Percentiles rank a stretch among this genome's conserved stretches.
These are phyloP conservation scores for Pleurotus ostreatus DNA, from an alignment of 768 basidiomycete species.

Conservation along the genomic window DNA sequence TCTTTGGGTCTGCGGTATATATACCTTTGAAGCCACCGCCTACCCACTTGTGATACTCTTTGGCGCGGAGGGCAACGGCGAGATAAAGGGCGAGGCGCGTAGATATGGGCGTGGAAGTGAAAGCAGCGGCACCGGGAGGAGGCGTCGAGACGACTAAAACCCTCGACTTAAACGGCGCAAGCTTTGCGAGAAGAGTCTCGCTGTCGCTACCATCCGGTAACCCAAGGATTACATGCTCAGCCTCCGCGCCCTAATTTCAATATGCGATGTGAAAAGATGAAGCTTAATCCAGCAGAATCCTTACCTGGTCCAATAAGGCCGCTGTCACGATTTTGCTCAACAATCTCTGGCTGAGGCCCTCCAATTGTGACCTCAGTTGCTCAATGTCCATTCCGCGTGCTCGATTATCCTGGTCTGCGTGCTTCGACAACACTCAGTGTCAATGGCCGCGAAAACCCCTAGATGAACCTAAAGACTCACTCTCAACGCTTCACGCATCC, in stretches of 20 bases:
- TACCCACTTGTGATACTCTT: conserved; percentile 1
- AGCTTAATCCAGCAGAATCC: too few relatives aligned
- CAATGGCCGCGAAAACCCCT: too few relatives aligned
- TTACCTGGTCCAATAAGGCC: not conserved
- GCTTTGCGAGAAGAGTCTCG: not conserved
- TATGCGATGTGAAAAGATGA: not conserved
- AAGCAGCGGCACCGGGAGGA: not conserved
- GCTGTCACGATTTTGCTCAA: conserved; percentile 1
- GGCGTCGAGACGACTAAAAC: not conserved
- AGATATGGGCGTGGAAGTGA: not conserved
- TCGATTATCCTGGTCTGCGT: too few relatives aligned
- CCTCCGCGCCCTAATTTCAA: not conserved
- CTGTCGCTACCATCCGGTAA: not conserved
- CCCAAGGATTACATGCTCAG: not conserved
- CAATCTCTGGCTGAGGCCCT: not conserved
- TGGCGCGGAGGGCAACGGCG: not conserved
- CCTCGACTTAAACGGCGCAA: not conserved
- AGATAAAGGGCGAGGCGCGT: not conserved
- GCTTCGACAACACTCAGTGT: too few relatives aligned
- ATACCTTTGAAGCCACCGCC: not conserved
- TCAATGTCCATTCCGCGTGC: too few relatives aligned
- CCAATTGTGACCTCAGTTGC: not conserved
- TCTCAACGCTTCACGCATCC: not conserved
- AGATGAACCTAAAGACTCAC: too few relatives aligned
- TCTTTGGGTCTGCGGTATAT: conserved; percentile 5